phyloP scores from a whole-genome alignment of 441 rosid species.

The Raphanus hybrid region DNA sequence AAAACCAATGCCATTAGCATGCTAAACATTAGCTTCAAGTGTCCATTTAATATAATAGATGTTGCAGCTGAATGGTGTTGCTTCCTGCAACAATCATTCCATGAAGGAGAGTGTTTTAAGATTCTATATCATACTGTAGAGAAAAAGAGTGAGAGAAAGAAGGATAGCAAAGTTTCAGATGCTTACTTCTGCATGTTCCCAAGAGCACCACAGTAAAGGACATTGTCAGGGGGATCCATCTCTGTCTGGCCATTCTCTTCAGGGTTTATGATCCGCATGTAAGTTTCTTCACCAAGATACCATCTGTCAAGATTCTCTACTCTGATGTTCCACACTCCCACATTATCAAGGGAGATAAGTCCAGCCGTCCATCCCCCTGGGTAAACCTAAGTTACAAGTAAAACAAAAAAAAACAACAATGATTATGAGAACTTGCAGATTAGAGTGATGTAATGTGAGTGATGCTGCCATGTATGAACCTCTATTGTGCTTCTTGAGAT shows the following conservation, averaged over 20 bases:
- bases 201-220: neutral
- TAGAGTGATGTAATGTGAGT: neutral
- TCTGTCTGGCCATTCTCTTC: constrained; percentile 11
- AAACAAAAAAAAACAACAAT: neutral
- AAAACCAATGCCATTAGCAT: neutral
- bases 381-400: neutral
- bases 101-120: neutral
- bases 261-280: neutral
- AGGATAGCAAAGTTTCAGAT: neutral
- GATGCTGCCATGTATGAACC: neutral
- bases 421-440: neutral
- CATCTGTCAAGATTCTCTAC: constrained; percentile 9
- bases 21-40: constrained; percentile 3
- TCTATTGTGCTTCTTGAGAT: neutral
- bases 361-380: neutral
- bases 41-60: neutral
- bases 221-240: constrained; percentile 1
- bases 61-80: constrained; percentile 4
- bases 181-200: neutral
- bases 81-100: neutral
- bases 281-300: constrained; percentile 5
- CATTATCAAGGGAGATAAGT: neutral
- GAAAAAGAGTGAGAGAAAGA: neutral
- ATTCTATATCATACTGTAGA: neutral
- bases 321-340: constrained; percentile 1